Base-by-base conservation (phyloP, 1,139 yeast genomes). In the Yamadazyma trypodendri region DNA sequence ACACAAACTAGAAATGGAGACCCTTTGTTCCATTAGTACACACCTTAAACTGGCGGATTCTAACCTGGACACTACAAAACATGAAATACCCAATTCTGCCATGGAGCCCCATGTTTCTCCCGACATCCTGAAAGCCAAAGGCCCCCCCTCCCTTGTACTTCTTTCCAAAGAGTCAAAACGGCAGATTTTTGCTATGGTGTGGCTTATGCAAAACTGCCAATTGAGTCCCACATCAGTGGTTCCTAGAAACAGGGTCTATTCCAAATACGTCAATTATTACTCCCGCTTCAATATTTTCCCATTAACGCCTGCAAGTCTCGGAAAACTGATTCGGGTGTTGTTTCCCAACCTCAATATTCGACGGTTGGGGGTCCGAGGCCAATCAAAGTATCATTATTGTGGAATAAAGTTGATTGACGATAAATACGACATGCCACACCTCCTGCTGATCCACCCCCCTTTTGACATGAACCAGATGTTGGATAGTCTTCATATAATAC, bases 361-460 rank as follows among this genome's bases (percentile, higher is more conserved):
- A 49, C 72, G 97, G 44, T 67, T 89, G 42, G 97, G 97, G 10
- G 82, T 84, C 62, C 71, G 96, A 38, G 96, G 96, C 7, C 90
- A 85, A 54, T 82, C 92, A 15, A 86, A 87, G 54, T 89, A 90
- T 58, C 96, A 89, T 56, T 90, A 89, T 57, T 87, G 96, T 62
- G 97, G 97, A 1, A 70, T 89, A 37, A 76, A 75, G 49, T 60
- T 89, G 37, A 63, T 76, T 14, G 84, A 39, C 27, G 39, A 49
- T 49, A 31, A 44, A 13, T 41, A 38, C 16, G 35, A 31, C 11
- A 18, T 7, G 16, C 31, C 31, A 7, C 3, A 14, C 11, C 7
- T 22, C 3, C 3, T 25, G 17, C 12, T 11, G 5, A 14, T n/a
- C 3, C 28, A 18, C 9, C n/a, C 20, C 5, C 30, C 30, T 2